A percentile compares a stretch with the other conserved stretches of the same genome.
phyloP scores from a whole-genome alignment of 305 asterid genomes.

The Coffea humblotiana region DNA sequence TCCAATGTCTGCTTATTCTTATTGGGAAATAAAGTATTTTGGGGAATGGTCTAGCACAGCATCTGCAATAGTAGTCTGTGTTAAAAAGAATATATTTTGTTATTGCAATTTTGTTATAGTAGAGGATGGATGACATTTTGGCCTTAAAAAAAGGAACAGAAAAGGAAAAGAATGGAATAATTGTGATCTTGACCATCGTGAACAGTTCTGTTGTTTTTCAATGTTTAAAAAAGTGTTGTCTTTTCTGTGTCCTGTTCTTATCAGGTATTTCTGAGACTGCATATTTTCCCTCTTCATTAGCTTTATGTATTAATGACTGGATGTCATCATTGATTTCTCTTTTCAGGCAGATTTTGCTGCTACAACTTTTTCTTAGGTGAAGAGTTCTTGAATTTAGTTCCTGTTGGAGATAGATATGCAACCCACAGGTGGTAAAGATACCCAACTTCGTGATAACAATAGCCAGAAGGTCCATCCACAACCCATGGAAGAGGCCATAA shows the following conservation, averaged over 20 bases:
- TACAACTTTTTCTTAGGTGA: conserved; percentile 11
- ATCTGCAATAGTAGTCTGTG: neutral
- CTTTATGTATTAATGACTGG: neutral
- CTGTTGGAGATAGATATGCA: conserved; percentile 82
- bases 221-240: neutral
- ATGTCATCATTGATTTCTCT: neutral
- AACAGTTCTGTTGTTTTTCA: neutral
- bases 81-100: neutral
- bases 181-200: neutral
- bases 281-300: neutral
- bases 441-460: conserved; percentile 92
- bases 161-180: too few species aligned
- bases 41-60: neutral
- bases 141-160: neutral
- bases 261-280: neutral
- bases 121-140: neutral
- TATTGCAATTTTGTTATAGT: conserved; percentile 1
- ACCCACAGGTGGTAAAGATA: conserved; percentile 81
- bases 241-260: neutral
- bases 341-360: conserved; percentile 10
- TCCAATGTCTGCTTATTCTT: neutral
- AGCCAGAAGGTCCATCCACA: conserved; percentile 98
- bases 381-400: conserved; percentile 23
- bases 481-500: conserved; percentile 92
- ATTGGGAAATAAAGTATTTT: neutral